A percentile compares a stretch with the other conserved stretches of the same genome.
These are phyloP conservation scores for Entrophospora sp. DNA, from an alignment of 192 early-diverging fungal species.

Conservation along the genomic window DNA sequence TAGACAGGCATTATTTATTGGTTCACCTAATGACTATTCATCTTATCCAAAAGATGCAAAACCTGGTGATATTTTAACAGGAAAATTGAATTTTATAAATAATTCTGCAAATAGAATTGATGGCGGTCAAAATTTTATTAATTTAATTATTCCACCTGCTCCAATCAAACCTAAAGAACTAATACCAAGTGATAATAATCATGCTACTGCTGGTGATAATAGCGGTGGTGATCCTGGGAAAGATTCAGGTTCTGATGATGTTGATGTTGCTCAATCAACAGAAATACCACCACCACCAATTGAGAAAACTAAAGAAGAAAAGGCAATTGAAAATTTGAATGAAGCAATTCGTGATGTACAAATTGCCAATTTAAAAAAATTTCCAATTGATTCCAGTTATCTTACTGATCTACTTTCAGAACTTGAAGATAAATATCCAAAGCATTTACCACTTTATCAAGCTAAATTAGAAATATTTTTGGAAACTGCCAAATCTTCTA, in stretches of 20 bases:
- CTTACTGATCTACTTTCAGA: slow-evolving; percentile 45
- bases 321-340: slow-evolving; percentile 37
- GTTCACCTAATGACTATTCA: slow-evolving; percentile 39
- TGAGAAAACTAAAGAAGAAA: slow-evolving; percentile 42
- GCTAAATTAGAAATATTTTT: slow-evolving; percentile 48
- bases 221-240: slow-evolving; percentile 1
- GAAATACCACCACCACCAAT: too few relatives aligned
- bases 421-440: slow-evolving; percentile 54
- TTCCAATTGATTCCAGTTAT: slow-evolving; percentile 43
- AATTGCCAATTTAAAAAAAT: slow-evolving; percentile 74
- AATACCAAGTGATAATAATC: slow-evolving; percentile 27
- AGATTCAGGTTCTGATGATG: not conserved
- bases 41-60: slow-evolving; percentile 59
- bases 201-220: too few relatives aligned
- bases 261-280: slow-evolving; percentile 16
- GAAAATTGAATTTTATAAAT: slow-evolving; percentile 49
- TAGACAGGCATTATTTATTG: slow-evolving; percentile 44
- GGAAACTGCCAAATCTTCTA: too few relatives aligned
- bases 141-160: slow-evolving; percentile 44
- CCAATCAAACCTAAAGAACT: slow-evolving; percentile 39
- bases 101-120: slow-evolving; percentile 31
- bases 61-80: slow-evolving; percentile 72
- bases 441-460: slow-evolving; percentile 46
- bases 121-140: slow-evolving; percentile 37
- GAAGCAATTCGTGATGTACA: slow-evolving; percentile 74